These are phyloP conservation scores for Aegilops tauschii DNA, from an alignment of 176 grass and related monocot genomes.

Conservation along the genomic window DNA sequence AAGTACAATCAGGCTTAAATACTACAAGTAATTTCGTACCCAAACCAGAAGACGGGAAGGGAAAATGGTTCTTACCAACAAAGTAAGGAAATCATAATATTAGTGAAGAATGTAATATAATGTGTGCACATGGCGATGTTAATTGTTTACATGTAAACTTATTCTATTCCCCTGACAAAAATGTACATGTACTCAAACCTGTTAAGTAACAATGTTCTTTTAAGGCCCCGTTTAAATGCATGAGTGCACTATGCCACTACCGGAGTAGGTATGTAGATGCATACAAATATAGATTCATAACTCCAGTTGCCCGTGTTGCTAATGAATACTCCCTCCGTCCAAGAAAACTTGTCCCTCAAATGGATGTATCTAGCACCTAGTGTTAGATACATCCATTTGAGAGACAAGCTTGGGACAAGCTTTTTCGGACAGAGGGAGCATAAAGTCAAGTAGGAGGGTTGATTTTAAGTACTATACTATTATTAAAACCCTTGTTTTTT, in stretches of 20 bases:
- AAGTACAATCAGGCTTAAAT: background rate
- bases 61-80: background rate
- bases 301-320: background rate
- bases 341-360: no score
- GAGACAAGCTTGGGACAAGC: no score
- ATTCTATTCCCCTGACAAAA: background rate
- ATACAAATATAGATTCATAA: background rate
- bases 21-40: no score
- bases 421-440: no score
- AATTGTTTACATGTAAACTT: background rate
- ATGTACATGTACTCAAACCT: background rate
- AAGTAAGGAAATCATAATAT: background rate
- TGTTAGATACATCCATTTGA: no score
- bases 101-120: constrained; percentile 23
- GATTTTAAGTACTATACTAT: background rate
- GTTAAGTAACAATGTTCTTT: background rate
- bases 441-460: background rate
- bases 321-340: background rate
- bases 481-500: background rate
- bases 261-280: background rate
- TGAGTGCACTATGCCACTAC: background rate
- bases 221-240: background rate
- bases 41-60: constrained; percentile 6
- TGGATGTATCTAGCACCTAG: no score
- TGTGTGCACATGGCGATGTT: background rate